Evolutionary conservation across 1,284 basidiomycete genomes (phyloP).

Genomic region (Ganoderma sinense): DNA sequence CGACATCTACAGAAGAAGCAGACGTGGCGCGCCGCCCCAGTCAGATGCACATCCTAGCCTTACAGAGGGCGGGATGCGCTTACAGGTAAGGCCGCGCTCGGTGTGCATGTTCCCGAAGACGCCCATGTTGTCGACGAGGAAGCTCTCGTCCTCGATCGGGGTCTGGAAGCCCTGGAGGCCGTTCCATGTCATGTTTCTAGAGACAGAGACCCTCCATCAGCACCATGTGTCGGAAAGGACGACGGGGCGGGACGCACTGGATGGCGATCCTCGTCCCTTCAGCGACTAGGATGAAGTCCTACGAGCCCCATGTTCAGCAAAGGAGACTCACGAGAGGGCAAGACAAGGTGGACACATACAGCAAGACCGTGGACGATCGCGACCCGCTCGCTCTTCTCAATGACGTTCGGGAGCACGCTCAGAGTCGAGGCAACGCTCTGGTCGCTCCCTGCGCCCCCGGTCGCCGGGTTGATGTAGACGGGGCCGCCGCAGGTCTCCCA

Average conservation of each 20-base stretch:
- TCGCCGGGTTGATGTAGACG: constrained; percentile 54
- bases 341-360: constrained; percentile 11
- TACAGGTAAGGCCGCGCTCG: constrained; percentile 46
- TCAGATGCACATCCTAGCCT: no score
- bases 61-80: not conserved
- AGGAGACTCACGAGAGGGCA: not conserved
- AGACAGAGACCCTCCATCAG: not conserved
- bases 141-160: constrained; percentile 45
- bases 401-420: constrained; percentile 48
- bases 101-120: constrained; percentile 45
- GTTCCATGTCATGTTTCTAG: constrained; percentile 49
- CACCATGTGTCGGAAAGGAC: not conserved
- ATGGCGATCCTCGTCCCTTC: constrained; percentile 68
- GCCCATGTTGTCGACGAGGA: constrained; percentile 45
- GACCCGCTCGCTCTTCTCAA: constrained; percentile 49
- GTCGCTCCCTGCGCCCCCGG: constrained; percentile 41
- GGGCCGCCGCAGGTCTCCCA: constrained; percentile 56
- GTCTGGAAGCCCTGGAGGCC: constrained; percentile 50
- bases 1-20: constrained; percentile 48
- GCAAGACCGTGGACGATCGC: constrained; percentile 43
- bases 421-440: constrained; percentile 46
- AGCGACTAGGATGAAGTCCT: constrained; percentile 63
- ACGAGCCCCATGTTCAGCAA: not conserved
- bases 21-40: not conserved
- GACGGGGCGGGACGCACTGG: constrained; percentile 46